phyloP scores from a whole-genome alignment of 805 yeast genomes.

The Candida insectalens region DNA sequence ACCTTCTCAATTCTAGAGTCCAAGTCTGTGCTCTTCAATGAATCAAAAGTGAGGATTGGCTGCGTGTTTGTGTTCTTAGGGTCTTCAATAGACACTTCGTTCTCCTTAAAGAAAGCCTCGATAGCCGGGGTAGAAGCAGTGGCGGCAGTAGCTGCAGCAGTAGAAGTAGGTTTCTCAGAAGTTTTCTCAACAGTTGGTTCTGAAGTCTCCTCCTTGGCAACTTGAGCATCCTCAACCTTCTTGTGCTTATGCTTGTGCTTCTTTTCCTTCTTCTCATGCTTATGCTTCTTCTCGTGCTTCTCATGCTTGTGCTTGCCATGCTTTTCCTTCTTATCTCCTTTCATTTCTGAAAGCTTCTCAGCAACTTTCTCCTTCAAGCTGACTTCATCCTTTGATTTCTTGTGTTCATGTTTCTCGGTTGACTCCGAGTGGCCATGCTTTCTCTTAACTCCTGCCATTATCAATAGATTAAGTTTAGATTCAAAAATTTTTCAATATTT shows the following conservation, averaged over 20 bases:
- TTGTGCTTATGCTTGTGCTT: conserved; percentile 27
- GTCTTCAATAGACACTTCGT: conserved; percentile 77
- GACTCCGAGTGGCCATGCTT: conserved; percentile 10
- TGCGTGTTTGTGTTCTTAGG: conserved; percentile 39
- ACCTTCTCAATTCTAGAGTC: conserved; percentile 48
- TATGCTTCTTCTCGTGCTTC: conserved; percentile 19
- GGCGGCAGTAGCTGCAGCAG: not conserved
- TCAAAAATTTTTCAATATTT: no score
- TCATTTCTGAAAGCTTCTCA: not conserved
- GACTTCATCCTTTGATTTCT: conserved; percentile 20
- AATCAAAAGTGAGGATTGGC: conserved; percentile 63
- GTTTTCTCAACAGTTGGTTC: conserved; percentile 8
- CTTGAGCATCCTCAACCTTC: conserved; percentile 27
- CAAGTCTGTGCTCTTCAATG: conserved; percentile 35
- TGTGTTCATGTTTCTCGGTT: conserved; percentile 16
- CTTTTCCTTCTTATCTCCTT: conserved; percentile 1
- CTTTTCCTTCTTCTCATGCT: conserved; percentile 29
- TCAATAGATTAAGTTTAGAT: no score
- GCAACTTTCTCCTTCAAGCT: conserved; percentile 4
- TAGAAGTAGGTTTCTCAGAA: not conserved
- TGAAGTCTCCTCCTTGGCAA: conserved; percentile 21
- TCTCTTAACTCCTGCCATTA: no score
- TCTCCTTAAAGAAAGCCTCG: conserved; percentile 51
- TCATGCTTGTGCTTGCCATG: conserved; percentile 3
- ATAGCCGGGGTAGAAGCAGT: conserved; percentile 30